phyloP scores from a whole-genome alignment of 331 rosid genomes.

The Pyracantha coccinea region DNA sequence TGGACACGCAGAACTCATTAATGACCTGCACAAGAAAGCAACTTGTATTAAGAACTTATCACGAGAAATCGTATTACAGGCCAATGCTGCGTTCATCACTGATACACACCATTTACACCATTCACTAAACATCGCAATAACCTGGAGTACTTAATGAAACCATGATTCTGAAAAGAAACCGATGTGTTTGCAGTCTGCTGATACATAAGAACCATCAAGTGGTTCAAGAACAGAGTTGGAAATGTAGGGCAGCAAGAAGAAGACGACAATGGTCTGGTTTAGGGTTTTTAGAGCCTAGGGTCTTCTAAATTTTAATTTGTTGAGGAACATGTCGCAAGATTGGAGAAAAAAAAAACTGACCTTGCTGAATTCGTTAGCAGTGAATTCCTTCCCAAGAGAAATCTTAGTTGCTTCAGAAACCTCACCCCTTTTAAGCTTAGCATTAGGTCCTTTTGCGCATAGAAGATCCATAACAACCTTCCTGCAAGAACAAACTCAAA shows the following conservation, averaged over 20 bases:
- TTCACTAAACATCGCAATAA: no score
- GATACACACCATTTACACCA: not conserved
- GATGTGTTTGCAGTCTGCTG: not conserved
- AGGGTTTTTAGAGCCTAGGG: not conserved
- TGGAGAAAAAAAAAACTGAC: slow-evolving; percentile 20
- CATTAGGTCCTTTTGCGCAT: slow-evolving; percentile 48
- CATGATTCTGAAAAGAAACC: no score
- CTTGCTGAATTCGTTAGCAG: slow-evolving; percentile 61
- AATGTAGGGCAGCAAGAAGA: not conserved
- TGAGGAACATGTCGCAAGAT: no score
- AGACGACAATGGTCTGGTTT: not conserved
- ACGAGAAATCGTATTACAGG: not conserved
- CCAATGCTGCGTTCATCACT: not conserved
- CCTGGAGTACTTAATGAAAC: no score
- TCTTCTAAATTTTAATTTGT: not conserved
- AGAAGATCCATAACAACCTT: slow-evolving; percentile 71
- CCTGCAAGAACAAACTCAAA: slow-evolving; percentile 37
- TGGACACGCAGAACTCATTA: slow-evolving; percentile 55
- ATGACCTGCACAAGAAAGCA: slow-evolving; percentile 49
- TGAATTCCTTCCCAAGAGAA: slow-evolving; percentile 51
- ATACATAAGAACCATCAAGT: not conserved
- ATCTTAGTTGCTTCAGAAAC: slow-evolving; percentile 57
- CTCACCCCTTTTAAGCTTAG: slow-evolving; percentile 64
- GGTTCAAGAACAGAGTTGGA: not conserved
- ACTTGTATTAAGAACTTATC: not conserved